phyloP scores from a whole-genome alignment of 1,139 yeast genomes.

The Sugiyamaella xylanicola region DNA sequence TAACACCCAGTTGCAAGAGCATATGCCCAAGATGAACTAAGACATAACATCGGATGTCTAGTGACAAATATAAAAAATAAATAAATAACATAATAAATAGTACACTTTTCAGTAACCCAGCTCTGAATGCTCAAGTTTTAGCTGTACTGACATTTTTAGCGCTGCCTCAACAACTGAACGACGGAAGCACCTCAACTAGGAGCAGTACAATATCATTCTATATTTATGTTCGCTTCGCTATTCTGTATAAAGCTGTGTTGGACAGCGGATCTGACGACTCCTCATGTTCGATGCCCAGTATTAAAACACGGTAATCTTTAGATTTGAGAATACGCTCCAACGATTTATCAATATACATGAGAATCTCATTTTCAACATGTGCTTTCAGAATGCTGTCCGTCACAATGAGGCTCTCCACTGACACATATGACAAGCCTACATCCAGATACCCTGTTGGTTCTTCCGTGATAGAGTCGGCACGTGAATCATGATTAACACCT shows the following conservation, averaged over 20 bases:
- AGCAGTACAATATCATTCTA: too few relatives aligned
- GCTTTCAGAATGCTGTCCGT: background rate
- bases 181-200: too few relatives aligned
- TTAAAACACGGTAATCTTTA: conserved; percentile 3
- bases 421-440: background rate
- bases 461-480: too few relatives aligned
- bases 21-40: too few relatives aligned
- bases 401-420: conserved; percentile 4
- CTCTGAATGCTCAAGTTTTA: too few relatives aligned
- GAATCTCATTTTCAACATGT: background rate
- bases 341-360: conserved; percentile 9
- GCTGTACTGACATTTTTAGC: too few relatives aligned
- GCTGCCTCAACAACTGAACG: too few relatives aligned
- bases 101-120: too few relatives aligned
- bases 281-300: background rate
- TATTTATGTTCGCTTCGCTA: background rate
- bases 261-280: background rate
- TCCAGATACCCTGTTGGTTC: background rate
- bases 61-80: too few relatives aligned
- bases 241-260: background rate
- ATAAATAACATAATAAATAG: too few relatives aligned
- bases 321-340: conserved; percentile 1
- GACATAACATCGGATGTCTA: too few relatives aligned
- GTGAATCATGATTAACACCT: background rate
- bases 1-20: too few relatives aligned